These are phyloP conservation scores for Pisolithus microcarpus DNA, from an alignment of 768 basidiomycete species.

Conservation along the genomic window DNA sequence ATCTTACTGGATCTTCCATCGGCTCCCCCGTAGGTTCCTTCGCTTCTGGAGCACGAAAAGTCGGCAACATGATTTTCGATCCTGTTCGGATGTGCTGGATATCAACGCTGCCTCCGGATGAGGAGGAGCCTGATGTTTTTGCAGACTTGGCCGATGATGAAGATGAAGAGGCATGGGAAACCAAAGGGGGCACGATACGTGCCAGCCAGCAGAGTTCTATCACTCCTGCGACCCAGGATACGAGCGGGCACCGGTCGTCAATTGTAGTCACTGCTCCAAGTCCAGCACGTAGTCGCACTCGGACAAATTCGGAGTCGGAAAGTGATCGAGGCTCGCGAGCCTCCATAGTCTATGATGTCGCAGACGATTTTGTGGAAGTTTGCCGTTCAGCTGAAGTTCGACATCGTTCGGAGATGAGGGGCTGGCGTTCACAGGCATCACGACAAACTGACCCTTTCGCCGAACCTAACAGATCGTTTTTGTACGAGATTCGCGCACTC, in stretches of 20 bases:
- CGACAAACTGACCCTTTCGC: constrained; percentile 17
- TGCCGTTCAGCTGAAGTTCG: constrained; percentile 76
- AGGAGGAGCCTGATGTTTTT: constrained; percentile 95
- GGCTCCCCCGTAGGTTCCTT: constrained; percentile 73
- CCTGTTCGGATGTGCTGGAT: constrained; percentile 94
- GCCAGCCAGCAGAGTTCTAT: constrained; percentile 40
- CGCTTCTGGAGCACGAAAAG: constrained; percentile 74
- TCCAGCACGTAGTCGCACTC: constrained; percentile 54
- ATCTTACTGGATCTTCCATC: constrained; percentile 81
- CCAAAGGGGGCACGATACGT: constrained; percentile 74
- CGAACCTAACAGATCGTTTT: constrained; percentile 53
- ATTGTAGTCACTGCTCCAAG: constrained; percentile 41
- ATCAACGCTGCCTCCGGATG: constrained; percentile 74
- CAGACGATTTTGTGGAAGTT: constrained; percentile 62
- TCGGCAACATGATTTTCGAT: constrained; percentile 98
- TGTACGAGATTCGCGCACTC: constrained; percentile 79
- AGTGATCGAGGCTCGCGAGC: constrained; percentile 72
- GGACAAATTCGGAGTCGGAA: constrained; percentile 67
- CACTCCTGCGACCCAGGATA: constrained; percentile 20
- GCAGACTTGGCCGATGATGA: constrained; percentile 90
- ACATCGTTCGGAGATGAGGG: constrained; percentile 78
- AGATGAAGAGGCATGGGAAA: constrained; percentile 64
- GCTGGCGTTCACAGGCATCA: constrained; percentile 46
- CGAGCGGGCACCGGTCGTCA: constrained; percentile 18
- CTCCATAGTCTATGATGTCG: constrained; percentile 71